Conservation (phyloP, 768 basidiomycete species). For the Mycena epipterygia region DNA sequence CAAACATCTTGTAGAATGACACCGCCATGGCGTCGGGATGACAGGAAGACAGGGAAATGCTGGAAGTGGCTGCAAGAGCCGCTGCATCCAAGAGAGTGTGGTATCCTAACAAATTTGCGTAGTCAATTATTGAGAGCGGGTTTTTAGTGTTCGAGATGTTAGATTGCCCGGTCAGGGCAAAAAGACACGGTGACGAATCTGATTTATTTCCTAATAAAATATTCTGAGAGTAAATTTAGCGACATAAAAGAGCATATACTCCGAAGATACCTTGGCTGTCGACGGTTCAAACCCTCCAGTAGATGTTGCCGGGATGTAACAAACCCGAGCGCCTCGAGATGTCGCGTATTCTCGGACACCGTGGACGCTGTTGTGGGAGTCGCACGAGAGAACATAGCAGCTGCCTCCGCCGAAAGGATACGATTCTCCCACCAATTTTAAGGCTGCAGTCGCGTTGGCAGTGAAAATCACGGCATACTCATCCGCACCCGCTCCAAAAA, state of each 20-base stretch:
- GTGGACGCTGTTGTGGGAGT: constrained; percentile 89
- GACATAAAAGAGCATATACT: neutral
- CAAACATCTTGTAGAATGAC: constrained; percentile 93
- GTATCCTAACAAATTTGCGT: constrained; percentile 79
- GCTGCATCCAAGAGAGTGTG: constrained; percentile 84
- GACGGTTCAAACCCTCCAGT: constrained; percentile 74
- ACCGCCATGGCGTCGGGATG: constrained; percentile 86
- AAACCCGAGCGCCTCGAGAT: constrained; percentile 64
- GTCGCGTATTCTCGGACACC: constrained; percentile 82
- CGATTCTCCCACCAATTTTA: constrained; percentile 86
- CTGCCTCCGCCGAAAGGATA: constrained; percentile 75
- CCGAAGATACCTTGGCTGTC: constrained; percentile 65
- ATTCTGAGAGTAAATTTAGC: constrained; percentile 56
- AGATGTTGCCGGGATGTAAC: constrained; percentile 73
- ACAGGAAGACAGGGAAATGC: constrained; percentile 73
- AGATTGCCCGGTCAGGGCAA: constrained; percentile 84
- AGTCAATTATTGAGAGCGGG: constrained; percentile 70
- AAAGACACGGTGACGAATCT: constrained; percentile 67
- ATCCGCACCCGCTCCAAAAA: constrained; percentile 78
- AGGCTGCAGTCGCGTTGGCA: constrained; percentile 80
- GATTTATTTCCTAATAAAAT: constrained; percentile 65
- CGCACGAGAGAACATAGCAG: constrained; percentile 74
- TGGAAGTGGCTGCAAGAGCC: constrained; percentile 80
- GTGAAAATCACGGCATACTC: constrained; percentile 87
- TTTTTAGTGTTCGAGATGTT: constrained; percentile 85